Evolutionary conservation across 306 rosid genomes (phyloP).

Genomic region (Vigna reflexopilosa): DNA sequence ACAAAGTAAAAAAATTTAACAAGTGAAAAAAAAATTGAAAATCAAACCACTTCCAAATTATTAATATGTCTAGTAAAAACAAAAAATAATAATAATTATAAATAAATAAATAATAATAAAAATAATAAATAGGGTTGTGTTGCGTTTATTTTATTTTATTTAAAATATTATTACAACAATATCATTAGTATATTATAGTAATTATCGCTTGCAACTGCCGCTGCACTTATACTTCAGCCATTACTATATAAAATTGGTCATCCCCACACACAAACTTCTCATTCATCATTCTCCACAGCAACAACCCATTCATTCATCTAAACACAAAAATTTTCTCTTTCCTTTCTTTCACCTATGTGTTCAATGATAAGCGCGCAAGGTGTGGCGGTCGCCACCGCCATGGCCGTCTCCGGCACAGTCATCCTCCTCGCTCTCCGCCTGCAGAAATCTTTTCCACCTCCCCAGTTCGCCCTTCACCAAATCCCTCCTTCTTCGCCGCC

Average conservation of each 20-base stretch:
- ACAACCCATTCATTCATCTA: not conserved
- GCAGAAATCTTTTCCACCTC: constrained; percentile 55
- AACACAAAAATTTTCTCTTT: not conserved
- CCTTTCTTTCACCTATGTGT: constrained; percentile 50
- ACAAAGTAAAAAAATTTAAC: too few species aligned
- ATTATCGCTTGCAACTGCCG: not conserved
- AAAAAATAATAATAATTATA: too few species aligned
- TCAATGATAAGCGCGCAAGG: constrained; percentile 76
- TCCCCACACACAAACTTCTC: constrained; percentile 20
- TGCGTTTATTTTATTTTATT: not conserved
- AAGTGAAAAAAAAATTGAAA: too few species aligned
- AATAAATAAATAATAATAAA: too few species aligned
- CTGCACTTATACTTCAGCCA: not conserved
- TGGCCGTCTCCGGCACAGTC: constrained; percentile 97
- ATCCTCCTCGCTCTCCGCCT: constrained; percentile 85
- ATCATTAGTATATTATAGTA: not conserved
- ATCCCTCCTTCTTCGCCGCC: constrained; percentile 49
- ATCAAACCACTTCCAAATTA: too few species aligned
- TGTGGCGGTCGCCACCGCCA: constrained; percentile 91
- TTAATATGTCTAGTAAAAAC: too few species aligned
- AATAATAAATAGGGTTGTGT: too few species aligned
- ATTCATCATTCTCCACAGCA: not conserved
- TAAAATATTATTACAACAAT: not conserved
- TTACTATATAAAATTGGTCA: constrained; percentile 18
- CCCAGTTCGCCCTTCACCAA: constrained; percentile 51